A percentile compares a stretch with the other conserved stretches of the same genome.
Conservation (phyloP, 2,329 filamentous ascomycete species). For the Colletotrichum sidae region DNA sequence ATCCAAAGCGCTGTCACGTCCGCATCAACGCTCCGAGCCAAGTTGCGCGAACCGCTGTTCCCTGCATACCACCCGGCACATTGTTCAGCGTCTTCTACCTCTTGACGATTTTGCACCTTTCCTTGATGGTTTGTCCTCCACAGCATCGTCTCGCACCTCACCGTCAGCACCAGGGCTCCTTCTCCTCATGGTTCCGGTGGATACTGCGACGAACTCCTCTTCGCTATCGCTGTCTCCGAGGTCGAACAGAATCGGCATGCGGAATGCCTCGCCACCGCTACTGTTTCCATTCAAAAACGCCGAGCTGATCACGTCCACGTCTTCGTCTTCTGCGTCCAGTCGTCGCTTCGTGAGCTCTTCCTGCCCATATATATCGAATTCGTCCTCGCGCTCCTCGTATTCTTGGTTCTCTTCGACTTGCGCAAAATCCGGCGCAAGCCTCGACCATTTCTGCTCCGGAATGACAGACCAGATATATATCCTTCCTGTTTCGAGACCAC, state of each 20-base stretch:
- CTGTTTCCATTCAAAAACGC: conserved; percentile 69
- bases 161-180: conserved; percentile 83
- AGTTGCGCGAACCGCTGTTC: neutral
- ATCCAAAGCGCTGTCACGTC: conserved; percentile 30
- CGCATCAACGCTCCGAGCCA: neutral
- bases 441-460: conserved; percentile 96
- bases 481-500: conserved; percentile 90
- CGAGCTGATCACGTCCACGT: conserved; percentile 87
- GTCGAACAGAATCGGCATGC: conserved; percentile 93
- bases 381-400: conserved; percentile 94
- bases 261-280: conserved; percentile 66
- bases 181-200: conserved; percentile 85
- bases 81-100: conserved; percentile 30
- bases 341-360: conserved; percentile 94
- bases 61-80: neutral
- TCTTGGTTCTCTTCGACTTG: conserved; percentile 99
- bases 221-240: conserved; percentile 95
- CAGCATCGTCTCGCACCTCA: conserved; percentile 66
- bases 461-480: conserved; percentile 98
- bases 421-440: conserved; percentile 93
- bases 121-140: conserved; percentile 57
- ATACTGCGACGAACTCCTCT: conserved; percentile 81
- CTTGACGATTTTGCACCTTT: conserved; percentile 42
- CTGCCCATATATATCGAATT: conserved; percentile 96
- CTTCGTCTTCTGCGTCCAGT: conserved; percentile 91